Evolutionary conservation across 2,329 filamentous ascomycete species (phyloP), one percentile per base, ranked within the genome.

Genomic region (Fusarium transvaalense): DNA sequence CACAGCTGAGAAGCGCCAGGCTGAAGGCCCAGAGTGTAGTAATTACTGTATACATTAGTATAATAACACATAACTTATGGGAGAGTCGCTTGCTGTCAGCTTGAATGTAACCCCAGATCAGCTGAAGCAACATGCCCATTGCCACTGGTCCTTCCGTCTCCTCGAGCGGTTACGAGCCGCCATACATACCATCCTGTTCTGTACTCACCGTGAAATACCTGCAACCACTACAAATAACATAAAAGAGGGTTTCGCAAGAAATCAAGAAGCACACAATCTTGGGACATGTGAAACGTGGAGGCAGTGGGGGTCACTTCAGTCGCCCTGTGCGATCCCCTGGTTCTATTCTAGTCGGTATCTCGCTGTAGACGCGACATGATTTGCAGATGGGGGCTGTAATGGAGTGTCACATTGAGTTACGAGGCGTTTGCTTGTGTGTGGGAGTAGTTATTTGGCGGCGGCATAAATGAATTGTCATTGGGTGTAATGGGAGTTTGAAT

Each of bases 391-490:
- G 15, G 34, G 14, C 10, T 21, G 53, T 55, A 39, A 59, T 59
- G 66, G 66, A 56, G 66, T 70, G 66, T 35, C 50, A 64, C 66
- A 69, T 53, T 63, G 66, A 59, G 57, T 50, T 66, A 69, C 53
- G 34, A 46, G 48, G 56, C 45, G 56, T 67, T 52, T 50, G 64
- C 50, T 23, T 35, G 32, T 37, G 47, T 50, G 62, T 48, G 41
- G 53, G 55, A 53, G 52, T 45, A 42, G 14, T n/a, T 42, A 42
- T 47, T 35, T 53, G 32, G 65, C 45, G 48, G 35, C 34, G 47
- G 52, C 23, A 12, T 58, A 31, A 50, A 51, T 59, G 37, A 46
- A 17, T 21, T 31, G 15, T 10, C 15, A 42, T 42, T 17, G 10
- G 39, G 15, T 10, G 27, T 9, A 29, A 45, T 25, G 27, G 12